Evolutionary conservation across 768 basidiomycete species (phyloP), one percentile per base, ranked within the genome.

Genomic region (Pluteus cervinus): DNA sequence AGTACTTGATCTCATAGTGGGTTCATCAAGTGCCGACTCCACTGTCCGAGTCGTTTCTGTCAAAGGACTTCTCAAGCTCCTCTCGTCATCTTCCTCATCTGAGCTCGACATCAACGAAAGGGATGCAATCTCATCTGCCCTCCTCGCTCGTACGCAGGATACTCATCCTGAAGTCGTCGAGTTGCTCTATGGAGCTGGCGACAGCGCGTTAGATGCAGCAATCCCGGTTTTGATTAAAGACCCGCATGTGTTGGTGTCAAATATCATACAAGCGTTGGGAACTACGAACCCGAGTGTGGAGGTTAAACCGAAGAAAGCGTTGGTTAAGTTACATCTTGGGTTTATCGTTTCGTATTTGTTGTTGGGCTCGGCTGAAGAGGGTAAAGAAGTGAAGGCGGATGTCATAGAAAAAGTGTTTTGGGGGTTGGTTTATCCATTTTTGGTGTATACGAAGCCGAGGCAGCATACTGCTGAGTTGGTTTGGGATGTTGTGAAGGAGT

Each of bases 101-200:
- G n/a, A n/a, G n/a, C n/a, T n/a, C n/a, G n/a, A n/a, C n/a, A n/a
- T n/a, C n/a, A n/a, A n/a, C n/a, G n/a, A n/a, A n/a, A n/a, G 82
- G 82, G 63, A 70, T 40, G 69, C 80, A 2, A 58, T 83, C 14
- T 67, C 65, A n/a, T 68, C 74, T 2, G 79, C 83, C 0, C 60
- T 97, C 4, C 54, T 82, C 21, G 72, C 79, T 10, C 78, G 87
- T 2, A 60, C 88, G 3, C 71, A 79, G 34, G 91, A 94, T 47
- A 66, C 70, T 5, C 69, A 78, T 20, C 42, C 61, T 2, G 49
- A 59, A 2, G 83, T 96, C 18, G 56, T 92, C 9, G 68, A 81
- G 30, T 73, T 70, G 0, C 63, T 96, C 7, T 93, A 92, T 57
- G 63, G 63, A n/a, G n/a, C n/a, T n/a, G n/a, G n/a, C n/a, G n/a